A percentile compares a stretch with the other conserved stretches of the same genome.
These are phyloP conservation scores for Trematosphaeria pertusa DNA, from an alignment of 2,329 filamentous ascomycete species.

Conservation along the genomic window DNA sequence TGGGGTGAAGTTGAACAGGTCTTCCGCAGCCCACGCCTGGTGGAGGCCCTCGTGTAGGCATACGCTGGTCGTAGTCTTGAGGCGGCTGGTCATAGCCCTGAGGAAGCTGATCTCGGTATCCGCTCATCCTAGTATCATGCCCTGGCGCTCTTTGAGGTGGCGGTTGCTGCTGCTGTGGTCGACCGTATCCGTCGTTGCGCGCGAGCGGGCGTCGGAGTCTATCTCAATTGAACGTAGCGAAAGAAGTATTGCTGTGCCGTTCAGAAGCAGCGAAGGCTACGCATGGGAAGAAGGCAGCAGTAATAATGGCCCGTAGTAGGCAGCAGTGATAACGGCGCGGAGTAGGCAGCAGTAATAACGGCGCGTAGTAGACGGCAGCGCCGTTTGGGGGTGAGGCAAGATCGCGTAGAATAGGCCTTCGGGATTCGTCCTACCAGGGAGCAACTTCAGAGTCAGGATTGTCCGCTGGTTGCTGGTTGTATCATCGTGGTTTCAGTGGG, in stretches of 20 bases:
- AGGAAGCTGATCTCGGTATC: slow-evolving; percentile 37
- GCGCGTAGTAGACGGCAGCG: too few species aligned
- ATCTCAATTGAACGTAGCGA: too few species aligned
- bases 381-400: too few species aligned
- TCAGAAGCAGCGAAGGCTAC: slow-evolving; percentile 14
- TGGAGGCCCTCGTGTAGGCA: slow-evolving; percentile 39
- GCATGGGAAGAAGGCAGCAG: neutral
- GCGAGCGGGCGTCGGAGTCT: too few species aligned
- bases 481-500: neutral
- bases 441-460: too few species aligned
- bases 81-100: too few species aligned
- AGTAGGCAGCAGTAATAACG: too few species aligned
- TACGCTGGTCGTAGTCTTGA: slow-evolving; percentile 36
- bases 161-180: slow-evolving; percentile 31
- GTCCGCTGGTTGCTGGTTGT: neutral
- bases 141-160: slow-evolving; percentile 28
- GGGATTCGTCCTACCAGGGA: too few species aligned
- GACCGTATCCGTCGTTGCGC: slow-evolving; percentile 49
- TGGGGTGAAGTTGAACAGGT: slow-evolving; percentile 52
- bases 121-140: slow-evolving; percentile 40
- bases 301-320: too few species aligned
- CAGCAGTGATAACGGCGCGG: too few species aligned
- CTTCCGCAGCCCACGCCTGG: slow-evolving; percentile 23
- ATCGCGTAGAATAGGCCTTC: too few species aligned
- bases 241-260: too few species aligned